phyloP scores from a whole-genome alignment of 2,329 filamentous ascomycete genomes.

The Aspergillus pseudoglaucus region DNA sequence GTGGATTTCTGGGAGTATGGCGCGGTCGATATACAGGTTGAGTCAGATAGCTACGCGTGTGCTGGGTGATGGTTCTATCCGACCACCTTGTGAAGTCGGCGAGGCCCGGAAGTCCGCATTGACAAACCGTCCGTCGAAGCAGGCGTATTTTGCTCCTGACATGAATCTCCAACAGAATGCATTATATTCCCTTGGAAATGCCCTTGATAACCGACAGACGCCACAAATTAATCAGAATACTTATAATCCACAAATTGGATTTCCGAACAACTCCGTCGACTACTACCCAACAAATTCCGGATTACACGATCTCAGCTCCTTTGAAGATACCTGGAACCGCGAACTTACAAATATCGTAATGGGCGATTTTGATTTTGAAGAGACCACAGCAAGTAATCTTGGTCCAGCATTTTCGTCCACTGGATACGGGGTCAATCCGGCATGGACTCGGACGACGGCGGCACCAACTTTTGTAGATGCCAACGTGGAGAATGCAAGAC shows the following conservation, averaged over 20 bases:
- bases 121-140: background rate
- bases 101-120: background rate
- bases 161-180: no score
- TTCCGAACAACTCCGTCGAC: background rate
- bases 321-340: background rate
- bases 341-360: background rate
- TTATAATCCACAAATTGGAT: no score
- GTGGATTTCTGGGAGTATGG: constrained; percentile 17
- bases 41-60: constrained; percentile 8
- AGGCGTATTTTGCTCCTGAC: background rate
- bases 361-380: background rate
- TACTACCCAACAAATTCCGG: background rate
- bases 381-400: background rate
- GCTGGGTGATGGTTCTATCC: background rate
- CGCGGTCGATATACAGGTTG: constrained; percentile 10
- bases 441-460: no score
- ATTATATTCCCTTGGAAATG: no score
- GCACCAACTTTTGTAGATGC: no score
- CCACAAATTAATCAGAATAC: no score
- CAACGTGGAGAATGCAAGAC: no score
- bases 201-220: no score
- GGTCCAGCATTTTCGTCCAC: background rate
- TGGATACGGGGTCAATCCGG: background rate
- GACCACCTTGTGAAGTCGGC: background rate
- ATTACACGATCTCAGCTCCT: background rate